These are phyloP conservation scores for Bruguiera parviflora DNA, from an alignment of 345 rosid genomes.

Conservation along the genomic window DNA sequence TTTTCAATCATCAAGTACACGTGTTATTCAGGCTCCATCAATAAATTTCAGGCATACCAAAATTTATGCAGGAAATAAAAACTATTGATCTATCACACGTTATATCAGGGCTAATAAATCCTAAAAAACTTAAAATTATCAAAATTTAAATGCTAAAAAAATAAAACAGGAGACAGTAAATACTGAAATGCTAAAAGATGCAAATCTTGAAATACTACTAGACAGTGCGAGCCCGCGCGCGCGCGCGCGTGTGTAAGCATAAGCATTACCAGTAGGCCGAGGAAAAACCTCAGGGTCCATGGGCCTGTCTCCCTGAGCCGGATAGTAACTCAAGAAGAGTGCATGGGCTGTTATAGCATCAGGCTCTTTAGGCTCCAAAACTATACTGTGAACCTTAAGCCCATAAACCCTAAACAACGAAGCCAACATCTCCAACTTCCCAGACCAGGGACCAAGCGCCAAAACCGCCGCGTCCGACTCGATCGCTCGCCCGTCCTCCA, in stretches of 20 bases:
- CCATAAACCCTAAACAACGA: slow-evolving; percentile 70
- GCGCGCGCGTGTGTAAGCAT: background rate
- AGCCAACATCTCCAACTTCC: slow-evolving; percentile 56
- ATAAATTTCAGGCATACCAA: no score
- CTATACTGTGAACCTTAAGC: slow-evolving; percentile 69
- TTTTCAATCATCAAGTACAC: no score
- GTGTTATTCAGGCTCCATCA: no score
- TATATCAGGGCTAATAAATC: no score
- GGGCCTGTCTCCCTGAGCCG: slow-evolving; percentile 45
- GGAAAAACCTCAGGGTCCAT: slow-evolving; percentile 78
- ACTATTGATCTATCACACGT: no score
- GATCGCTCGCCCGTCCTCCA: slow-evolving; percentile 57
- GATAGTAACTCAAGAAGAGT: slow-evolving; percentile 49
- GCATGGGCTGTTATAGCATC: slow-evolving; percentile 69
- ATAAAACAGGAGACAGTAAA: no score
- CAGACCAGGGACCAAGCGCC: slow-evolving; percentile 85
- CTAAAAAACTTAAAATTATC: no score
- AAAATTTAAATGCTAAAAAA: no score
- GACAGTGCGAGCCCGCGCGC: background rate
- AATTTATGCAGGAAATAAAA: no score
- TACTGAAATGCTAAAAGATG: no score
- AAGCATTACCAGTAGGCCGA: slow-evolving; percentile 61
- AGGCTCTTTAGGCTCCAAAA: slow-evolving; percentile 66
- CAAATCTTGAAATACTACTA: background rate
- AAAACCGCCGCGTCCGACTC: slow-evolving; percentile 67